Evolutionary conservation across 2,329 filamentous ascomycete species (phyloP).

Genomic region (Fusarium sp.): DNA sequence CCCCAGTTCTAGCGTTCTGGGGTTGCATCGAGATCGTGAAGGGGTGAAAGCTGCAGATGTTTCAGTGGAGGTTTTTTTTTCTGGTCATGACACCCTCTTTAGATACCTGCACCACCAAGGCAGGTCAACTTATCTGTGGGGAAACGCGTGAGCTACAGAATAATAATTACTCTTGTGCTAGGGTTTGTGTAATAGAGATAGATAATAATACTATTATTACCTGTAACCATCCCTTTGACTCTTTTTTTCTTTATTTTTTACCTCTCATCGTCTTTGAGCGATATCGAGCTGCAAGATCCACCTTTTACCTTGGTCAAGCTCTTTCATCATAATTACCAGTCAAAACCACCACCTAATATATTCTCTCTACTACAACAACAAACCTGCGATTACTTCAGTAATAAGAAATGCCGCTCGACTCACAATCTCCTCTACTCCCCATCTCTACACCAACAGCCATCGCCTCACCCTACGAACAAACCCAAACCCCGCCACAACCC

Average conservation of each 20-base stretch:
- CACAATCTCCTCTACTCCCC: slow-evolving; percentile 43
- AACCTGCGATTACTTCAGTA: not conserved
- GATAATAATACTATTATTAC: not conserved
- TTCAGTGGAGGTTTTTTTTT: slow-evolving; percentile 7
- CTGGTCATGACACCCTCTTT: slow-evolving; percentile 31
- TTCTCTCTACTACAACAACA: not conserved
- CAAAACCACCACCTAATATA: not conserved
- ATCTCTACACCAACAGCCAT: slow-evolving; percentile 40
- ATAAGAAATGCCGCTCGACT: slow-evolving; percentile 35
- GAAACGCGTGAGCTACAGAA: slow-evolving; percentile 43
- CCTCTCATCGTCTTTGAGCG: slow-evolving; percentile 14
- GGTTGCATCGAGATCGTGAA: slow-evolving; percentile 31
- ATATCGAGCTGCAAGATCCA: slow-evolving; percentile 12
- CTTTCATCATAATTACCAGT: not conserved
- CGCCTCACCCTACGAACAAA: slow-evolving; percentile 18
- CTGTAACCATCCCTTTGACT: not conserved
- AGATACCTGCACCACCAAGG: not conserved
- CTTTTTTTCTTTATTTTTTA: slow-evolving; percentile 5
- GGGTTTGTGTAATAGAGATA: not conserved
- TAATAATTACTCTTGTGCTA: slow-evolving; percentile 16
- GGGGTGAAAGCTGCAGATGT: slow-evolving; percentile 2
- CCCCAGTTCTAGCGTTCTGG: slow-evolving; percentile 13
- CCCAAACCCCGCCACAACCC: slow-evolving; percentile 4
- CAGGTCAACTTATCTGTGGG: slow-evolving; percentile 34
- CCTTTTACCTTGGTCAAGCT: slow-evolving; percentile 12